Conservation (phyloP, 495 filamentous ascomycete genomes). For the Xylaria grammica region DNA sequence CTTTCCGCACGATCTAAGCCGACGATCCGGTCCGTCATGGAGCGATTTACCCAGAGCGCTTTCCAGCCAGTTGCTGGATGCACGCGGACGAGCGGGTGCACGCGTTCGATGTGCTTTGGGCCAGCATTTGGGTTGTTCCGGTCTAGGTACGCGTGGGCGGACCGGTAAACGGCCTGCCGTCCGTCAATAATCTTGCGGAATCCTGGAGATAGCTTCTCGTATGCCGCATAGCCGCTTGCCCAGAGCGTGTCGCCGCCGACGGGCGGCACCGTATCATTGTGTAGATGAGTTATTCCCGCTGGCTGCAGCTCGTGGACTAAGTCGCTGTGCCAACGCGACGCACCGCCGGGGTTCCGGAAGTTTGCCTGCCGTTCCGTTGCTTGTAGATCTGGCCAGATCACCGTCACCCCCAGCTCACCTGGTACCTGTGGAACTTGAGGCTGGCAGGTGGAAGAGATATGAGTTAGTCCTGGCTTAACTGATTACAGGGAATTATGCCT, state of each 20-base stretch:
- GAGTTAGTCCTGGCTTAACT: not conserved
- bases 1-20: constrained; percentile 69
- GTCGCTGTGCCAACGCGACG: constrained; percentile 72
- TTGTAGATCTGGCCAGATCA: constrained; percentile 70
- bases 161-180: constrained; percentile 67
- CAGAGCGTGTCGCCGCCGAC: constrained; percentile 75
- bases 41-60: constrained; percentile 70
- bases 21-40: constrained; percentile 68
- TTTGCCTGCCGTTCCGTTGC: constrained; percentile 59
- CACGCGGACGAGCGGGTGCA: constrained; percentile 71
- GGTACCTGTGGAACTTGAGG: constrained; percentile 74
- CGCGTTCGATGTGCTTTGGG: constrained; percentile 66
- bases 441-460: constrained; percentile 35
- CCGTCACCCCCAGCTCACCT: constrained; percentile 65
- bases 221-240: constrained; percentile 71
- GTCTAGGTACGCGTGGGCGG: constrained; percentile 71
- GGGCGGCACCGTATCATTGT: constrained; percentile 69
- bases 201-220: constrained; percentile 71
- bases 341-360: constrained; percentile 69
- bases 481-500: constrained; percentile 10
- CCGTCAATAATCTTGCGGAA: constrained; percentile 77
- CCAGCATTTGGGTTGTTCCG: constrained; percentile 64
- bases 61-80: constrained; percentile 77
- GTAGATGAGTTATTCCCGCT: constrained; percentile 71
- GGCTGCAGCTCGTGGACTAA: constrained; percentile 73